Base-by-base conservation (phyloP, 2,329 filamentous ascomycete genomes). In the Colletotrichum tamarilloi region DNA sequence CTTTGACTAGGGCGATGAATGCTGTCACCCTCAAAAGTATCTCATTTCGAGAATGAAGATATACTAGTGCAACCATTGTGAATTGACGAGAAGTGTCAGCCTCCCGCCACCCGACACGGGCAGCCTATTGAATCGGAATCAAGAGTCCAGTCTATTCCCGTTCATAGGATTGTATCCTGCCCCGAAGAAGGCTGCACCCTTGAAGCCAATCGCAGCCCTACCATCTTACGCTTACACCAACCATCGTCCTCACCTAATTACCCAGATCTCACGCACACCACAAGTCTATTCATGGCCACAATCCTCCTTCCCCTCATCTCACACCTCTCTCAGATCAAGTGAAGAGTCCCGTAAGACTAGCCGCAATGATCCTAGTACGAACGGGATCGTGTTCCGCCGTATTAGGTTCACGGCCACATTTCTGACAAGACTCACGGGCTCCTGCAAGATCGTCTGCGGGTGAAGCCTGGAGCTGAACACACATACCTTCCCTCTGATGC, bases 351-450 rank as follows among this genome's bases (percentile, higher is more conserved):
- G 55, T 55, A 16, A 59, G 62, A 38, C 55, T 70, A 7, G 14
- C 62, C 42, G 14, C 22, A 60, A 55, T 9, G 14, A 60, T 8
- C 6, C 24, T 42, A 66, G 56, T 11, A 9, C 26, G 26, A 22
- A 24, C 22, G 58, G 68, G 68, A 16, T 55, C 14, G 22, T 14
- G 6, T 4, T 9, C 28, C 62, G 53, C 35, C 62, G 53, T 53
- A 24, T 28, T 2, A n/a, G 56, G 49, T 49, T 59, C 53, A 58
- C 35, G 38, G 30, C 26, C 22, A 9, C 30, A 65, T 69, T 49
- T 22, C 38, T 22, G 3, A 38, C n/a, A 69, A 69, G 35, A 8
- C 67, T 53, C 67, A 69, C 67, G 67, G 67, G 1, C 67, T 53
- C 26, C 22, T 49, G 24, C 11, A 32, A 59, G 53, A 26, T 6